These are phyloP conservation scores for Pseudogymnoascus verrucosus DNA, from an alignment of 2,329 filamentous ascomycete species.

Conservation along the genomic window DNA sequence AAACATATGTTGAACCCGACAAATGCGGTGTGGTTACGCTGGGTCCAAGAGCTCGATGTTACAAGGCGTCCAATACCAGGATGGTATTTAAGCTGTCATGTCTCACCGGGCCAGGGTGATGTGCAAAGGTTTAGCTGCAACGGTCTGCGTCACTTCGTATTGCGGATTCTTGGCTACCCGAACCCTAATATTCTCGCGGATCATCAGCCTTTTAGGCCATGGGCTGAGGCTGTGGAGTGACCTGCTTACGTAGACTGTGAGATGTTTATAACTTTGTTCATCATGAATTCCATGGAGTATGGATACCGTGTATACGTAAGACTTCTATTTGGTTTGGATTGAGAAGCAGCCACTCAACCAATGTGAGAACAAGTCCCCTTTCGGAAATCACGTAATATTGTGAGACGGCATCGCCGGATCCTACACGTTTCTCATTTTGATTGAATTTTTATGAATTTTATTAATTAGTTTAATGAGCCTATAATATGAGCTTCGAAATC, in stretches of 20 bases:
- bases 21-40: background rate
- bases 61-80: background rate
- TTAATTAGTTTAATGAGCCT: background rate
- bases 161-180: background rate
- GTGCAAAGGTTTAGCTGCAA: background rate
- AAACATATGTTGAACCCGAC: background rate
- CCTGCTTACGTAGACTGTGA: background rate
- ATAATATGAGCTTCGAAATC: background rate
- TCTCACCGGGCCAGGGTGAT: background rate
- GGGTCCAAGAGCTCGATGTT: background rate
- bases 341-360: background rate
- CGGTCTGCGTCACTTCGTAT: background rate
- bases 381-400: background rate
- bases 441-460: background rate
- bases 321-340: background rate
- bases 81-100: background rate
- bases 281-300: background rate
- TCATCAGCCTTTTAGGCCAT: background rate
- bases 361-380: background rate
- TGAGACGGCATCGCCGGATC: background rate
- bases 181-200: background rate
- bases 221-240: background rate
- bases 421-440: background rate
- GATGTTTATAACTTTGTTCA: background rate
- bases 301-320: background rate